Conservation (phyloP, 2,329 filamentous ascomycete species). For the Paecilomyces sp. region DNA sequence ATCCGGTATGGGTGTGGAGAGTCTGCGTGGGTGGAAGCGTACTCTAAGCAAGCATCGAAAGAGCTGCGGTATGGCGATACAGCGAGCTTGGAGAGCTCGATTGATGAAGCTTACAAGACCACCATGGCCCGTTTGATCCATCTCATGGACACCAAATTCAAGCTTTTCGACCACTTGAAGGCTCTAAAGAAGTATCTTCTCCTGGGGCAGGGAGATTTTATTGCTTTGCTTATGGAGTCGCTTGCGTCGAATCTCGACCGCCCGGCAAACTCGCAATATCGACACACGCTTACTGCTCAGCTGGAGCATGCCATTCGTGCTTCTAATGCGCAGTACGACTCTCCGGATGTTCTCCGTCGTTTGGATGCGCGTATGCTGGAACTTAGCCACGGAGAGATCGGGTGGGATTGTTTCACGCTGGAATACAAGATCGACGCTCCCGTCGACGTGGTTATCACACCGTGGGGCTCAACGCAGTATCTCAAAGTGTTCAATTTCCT, state of each 20-base stretch:
- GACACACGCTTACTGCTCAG: slow-evolving; percentile 95
- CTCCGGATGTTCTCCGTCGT: slow-evolving; percentile 79
- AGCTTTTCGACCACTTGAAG: slow-evolving; percentile 82
- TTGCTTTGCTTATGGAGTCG: slow-evolving; percentile 94
- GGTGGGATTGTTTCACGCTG: slow-evolving; percentile 97
- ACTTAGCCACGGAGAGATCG: slow-evolving; percentile 90
- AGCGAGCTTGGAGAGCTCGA: slow-evolving; percentile 81
- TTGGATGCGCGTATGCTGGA: slow-evolving; percentile 98
- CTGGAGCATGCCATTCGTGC: slow-evolving; percentile 94
- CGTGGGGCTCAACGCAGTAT: slow-evolving; percentile 92
- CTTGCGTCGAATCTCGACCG: slow-evolving; percentile 86
- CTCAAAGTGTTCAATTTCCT: slow-evolving; percentile 99
- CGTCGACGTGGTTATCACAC: slow-evolving; percentile 93
- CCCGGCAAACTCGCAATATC: slow-evolving; percentile 92
- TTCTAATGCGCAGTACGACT: slow-evolving; percentile 94
- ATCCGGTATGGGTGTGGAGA: slow-evolving; percentile 94
- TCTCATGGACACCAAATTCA: slow-evolving; percentile 92
- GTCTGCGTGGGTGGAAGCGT: slow-evolving; percentile 88
- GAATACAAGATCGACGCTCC: slow-evolving; percentile 98
- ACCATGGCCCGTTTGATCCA: slow-evolving; percentile 93
- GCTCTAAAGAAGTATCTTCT: slow-evolving; percentile 93
- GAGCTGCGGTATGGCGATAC: slow-evolving; percentile 91
- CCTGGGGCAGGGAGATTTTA: slow-evolving; percentile 93
- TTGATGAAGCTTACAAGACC: slow-evolving; percentile 94
- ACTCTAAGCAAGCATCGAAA: slow-evolving; percentile 87